Conservation (phyloP, 2,329 filamentous ascomycete genomes). For the Diplocarpon rosae region DNA sequence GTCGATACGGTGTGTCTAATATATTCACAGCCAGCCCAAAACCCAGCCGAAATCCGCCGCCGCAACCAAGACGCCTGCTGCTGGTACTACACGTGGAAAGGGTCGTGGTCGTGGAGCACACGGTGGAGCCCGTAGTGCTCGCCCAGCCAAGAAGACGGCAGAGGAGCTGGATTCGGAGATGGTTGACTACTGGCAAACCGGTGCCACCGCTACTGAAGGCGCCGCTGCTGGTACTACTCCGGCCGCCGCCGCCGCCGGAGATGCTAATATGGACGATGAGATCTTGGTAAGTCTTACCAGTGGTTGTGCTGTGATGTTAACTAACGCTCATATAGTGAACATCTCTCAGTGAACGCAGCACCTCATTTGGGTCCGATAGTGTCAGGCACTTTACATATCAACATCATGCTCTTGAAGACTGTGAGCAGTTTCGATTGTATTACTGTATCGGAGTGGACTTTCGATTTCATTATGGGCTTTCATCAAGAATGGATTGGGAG, state of each 20-base stretch:
- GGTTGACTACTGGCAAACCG: conserved; percentile 75
- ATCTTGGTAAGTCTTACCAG: conserved; percentile 31
- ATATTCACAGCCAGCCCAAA: conserved; percentile 44
- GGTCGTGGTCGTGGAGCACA: conserved; percentile 37
- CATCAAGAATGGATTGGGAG: neutral
- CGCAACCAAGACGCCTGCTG: conserved; percentile 60
- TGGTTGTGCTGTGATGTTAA: neutral
- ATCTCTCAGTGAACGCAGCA: neutral
- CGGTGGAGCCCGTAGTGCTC: conserved; percentile 40
- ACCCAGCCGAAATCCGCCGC: conserved; percentile 75
- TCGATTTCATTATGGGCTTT: neutral
- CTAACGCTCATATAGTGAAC: conserved; percentile 4
- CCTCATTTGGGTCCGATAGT: neutral
- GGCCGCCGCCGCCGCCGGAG: conserved; percentile 33
- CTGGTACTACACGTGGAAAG: conserved; percentile 30
- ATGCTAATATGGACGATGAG: conserved; percentile 57
- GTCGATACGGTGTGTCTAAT: conserved; percentile 17
- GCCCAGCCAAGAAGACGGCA: conserved; percentile 74
- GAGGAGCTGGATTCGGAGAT: conserved; percentile 97
- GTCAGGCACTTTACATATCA: neutral
- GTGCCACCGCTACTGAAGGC: conserved; percentile 36
- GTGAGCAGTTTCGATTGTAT: neutral
- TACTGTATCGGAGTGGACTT: neutral
- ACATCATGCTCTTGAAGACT: neutral
- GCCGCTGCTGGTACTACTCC: conserved; percentile 28